A percentile compares a stretch with the other conserved stretches of the same genome.
These are phyloP conservation scores for Mycena filopes DNA, from an alignment of 768 basidiomycete species.

Conservation along the genomic window DNA sequence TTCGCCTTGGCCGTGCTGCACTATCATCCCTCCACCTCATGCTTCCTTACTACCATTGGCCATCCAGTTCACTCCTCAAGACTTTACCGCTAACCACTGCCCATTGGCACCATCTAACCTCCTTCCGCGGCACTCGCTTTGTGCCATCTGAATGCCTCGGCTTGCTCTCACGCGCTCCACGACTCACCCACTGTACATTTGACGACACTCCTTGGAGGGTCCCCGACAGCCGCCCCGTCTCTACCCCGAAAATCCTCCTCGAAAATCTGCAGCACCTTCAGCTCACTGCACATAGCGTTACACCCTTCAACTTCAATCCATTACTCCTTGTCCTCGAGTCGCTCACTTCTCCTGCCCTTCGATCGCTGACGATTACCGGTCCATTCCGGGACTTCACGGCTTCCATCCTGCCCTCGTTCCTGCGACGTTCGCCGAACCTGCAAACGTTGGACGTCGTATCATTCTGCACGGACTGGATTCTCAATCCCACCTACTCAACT, in stretches of 20 bases:
- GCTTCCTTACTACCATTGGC: neutral
- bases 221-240: neutral
- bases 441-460: neutral
- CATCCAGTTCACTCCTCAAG: neutral
- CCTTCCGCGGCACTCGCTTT: neutral
- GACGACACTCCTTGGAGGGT: neutral
- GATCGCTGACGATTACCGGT: neutral
- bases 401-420: neutral
- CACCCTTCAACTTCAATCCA: too few relatives aligned
- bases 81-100: neutral
- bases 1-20: neutral
- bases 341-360: neutral
- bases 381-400: neutral
- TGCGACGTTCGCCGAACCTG: neutral
- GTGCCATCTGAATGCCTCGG: neutral
- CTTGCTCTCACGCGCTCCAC: neutral
- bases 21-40: neutral
- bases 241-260: neutral
- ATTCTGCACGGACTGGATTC: too few relatives aligned
- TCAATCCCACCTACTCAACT: too few relatives aligned
- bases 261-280: neutral
- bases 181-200: neutral
- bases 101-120: neutral
- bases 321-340: neutral
- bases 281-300: neutral